phyloP scores from a whole-genome alignment of 2,329 filamentous ascomycete species.

The Fusarium siculi region DNA sequence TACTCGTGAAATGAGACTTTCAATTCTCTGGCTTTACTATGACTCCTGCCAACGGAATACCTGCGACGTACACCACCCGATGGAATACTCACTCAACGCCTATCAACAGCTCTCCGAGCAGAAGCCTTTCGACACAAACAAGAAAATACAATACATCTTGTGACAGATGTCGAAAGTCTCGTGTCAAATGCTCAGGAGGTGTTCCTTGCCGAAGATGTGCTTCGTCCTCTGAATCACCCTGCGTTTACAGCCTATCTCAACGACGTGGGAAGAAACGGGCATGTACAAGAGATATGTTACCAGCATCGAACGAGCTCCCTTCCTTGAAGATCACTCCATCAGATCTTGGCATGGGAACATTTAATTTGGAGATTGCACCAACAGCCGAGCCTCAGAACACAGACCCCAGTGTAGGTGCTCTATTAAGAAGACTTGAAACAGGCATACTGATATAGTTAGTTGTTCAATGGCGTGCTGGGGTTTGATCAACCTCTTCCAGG shows the following conservation, averaged over 20 bases:
- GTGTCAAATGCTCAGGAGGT: conserved; percentile 9
- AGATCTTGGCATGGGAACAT: not conserved
- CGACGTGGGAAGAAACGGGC: conserved; percentile 9
- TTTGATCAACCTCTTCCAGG: not conserved
- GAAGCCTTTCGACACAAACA: not conserved
- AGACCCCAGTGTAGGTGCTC: not conserved
- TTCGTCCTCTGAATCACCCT: not conserved
- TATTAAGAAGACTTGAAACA: not conserved
- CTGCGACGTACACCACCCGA: not conserved
- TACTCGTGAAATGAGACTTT: accelerated
- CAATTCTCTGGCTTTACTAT: not conserved
- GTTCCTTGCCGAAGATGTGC: conserved; percentile 4
- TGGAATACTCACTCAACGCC: not conserved
- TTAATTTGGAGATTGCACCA: not conserved
- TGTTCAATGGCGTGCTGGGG: not conserved
- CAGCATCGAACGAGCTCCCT: not conserved
- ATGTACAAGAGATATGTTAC: not conserved
- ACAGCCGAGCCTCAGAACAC: not conserved
- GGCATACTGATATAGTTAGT: not conserved
- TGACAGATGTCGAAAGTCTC: conserved; percentile 11
- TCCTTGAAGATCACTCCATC: not conserved
- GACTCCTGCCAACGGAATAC: not conserved
- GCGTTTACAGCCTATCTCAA: conserved; percentile 9
- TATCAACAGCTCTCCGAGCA: not conserved
- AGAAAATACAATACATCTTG: conserved; percentile 16